Base-by-base conservation (phyloP, 192 early-diverging fungal genomes). In the Lobulomyces angularis region DNA sequence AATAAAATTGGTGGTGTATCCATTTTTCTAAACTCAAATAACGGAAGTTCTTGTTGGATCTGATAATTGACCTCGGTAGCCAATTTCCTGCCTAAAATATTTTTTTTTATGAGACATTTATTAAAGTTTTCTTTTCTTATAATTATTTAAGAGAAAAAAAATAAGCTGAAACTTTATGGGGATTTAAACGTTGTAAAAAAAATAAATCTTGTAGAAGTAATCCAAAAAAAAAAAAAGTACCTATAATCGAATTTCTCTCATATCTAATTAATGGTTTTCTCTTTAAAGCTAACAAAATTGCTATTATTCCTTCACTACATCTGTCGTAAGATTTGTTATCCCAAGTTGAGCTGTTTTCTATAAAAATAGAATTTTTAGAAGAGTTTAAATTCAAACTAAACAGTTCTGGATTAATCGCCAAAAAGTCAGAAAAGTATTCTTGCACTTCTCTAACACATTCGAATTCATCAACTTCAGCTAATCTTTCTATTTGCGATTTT, bases 371-470 rank as follows among this genome's bases (percentile, higher is more conserved):
- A 38, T 67, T 60, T 0, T 50, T 54, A 1, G 77, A 66, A 8
- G 72, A 66, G 36, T 61, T 47, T 26, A 95, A 40, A 17, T 77
- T 76, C 32, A 95, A 61, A 31, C 83, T 82, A 49, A 82, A 96
- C 25, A 93, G 64, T 30, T 86, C 80, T 1, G 78, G 63, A 39
- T 86, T 84, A 35, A 85, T 69, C 8, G 86, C 84, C 23, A 82
- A 73, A 51, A 76, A 96, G 56, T 98, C 95, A 0, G 83, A 88
- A 58, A 76, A 98, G 47, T 80, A 92, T 70, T 98, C 95, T 64
- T 95, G 92, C 7, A 98, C 72, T 59, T 98, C 92, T 3, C 87
- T 72, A 7, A 98, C 90, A 6, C 81, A 78, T 61, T 96, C 89
- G 47, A 81, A 80, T 54, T 87, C 86, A 57, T 98, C 94, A 37